Conservation (phyloP, 306 rosid species). For the Carpinus viminea region DNA sequence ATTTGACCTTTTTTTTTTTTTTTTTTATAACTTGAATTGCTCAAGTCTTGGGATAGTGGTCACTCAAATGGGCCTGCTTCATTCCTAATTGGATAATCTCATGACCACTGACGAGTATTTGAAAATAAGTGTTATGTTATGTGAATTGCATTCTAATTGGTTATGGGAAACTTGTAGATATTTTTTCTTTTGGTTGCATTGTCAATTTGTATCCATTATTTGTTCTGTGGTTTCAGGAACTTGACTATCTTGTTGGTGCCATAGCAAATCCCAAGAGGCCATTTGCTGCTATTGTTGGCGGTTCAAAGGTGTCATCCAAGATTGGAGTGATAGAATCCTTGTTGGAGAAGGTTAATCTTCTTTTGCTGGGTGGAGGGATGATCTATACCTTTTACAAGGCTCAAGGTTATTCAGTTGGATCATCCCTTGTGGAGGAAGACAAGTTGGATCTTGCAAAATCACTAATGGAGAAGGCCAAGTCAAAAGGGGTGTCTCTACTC, state of each 20-base stretch:
- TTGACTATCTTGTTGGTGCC: slow-evolving; percentile 90
- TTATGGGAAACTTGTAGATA: not conserved
- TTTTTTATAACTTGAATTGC: not conserved
- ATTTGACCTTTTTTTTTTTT: not conserved
- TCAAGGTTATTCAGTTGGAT: slow-evolving; percentile 78
- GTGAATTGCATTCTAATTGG: not conserved
- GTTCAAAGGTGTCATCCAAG: slow-evolving; percentile 91
- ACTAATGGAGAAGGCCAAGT: slow-evolving; percentile 79
- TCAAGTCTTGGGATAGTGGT: not conserved
- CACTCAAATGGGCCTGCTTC: not conserved
- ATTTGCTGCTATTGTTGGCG: slow-evolving; percentile 95
- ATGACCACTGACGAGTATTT: not conserved
- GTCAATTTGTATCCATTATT: not conserved
- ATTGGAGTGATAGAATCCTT: slow-evolving; percentile 92
- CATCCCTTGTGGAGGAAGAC: slow-evolving; percentile 94
- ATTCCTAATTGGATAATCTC: not conserved
- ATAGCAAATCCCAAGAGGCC: slow-evolving; percentile 90
- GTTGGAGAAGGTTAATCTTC: slow-evolving; percentile 75
- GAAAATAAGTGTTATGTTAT: not conserved
- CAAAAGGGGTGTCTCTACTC: slow-evolving; percentile 77
- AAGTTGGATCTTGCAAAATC: slow-evolving; percentile 73
- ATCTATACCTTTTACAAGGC: slow-evolving; percentile 95
- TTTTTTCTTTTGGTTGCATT: not conserved
- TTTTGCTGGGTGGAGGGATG: slow-evolving; percentile 93
- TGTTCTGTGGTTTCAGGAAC: slow-evolving; percentile 62